Evolutionary conservation across 805 yeast genomes (phyloP).

Genomic region (Ascoidea asiatica): DNA sequence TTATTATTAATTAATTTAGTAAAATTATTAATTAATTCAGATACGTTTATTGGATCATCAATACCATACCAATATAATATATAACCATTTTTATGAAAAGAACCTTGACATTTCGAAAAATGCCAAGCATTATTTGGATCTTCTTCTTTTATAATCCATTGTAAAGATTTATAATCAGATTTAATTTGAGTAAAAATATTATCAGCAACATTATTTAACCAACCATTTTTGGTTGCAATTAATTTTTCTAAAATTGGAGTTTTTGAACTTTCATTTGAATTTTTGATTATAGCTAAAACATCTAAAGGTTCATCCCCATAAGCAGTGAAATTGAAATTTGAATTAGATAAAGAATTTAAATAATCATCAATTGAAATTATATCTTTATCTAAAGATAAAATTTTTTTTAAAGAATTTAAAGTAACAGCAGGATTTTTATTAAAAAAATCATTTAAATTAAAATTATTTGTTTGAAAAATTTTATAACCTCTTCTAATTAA

Average conservation of each 20-base stretch:
- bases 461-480: slow-evolving; percentile 49
- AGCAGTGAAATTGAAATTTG: slow-evolving; percentile 37
- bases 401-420: slow-evolving; percentile 69
- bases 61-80: slow-evolving; percentile 94
- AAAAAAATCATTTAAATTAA: slow-evolving; percentile 52
- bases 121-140: slow-evolving; percentile 87
- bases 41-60: slow-evolving; percentile 43
- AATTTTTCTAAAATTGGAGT: slow-evolving; percentile 74
- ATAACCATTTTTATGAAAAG: slow-evolving; percentile 78
- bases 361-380: slow-evolving; percentile 73
- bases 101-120: slow-evolving; percentile 88
- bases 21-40: slow-evolving; percentile 49
- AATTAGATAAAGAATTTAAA: slow-evolving; percentile 52
- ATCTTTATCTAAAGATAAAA: slow-evolving; percentile 65
- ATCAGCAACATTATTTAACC: slow-evolving; percentile 96
- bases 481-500: slow-evolving; percentile 95
- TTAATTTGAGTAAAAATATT: slow-evolving; percentile 76
- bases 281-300: slow-evolving; percentile 75
- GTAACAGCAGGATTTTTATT: too few species aligned
- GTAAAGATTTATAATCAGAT: slow-evolving; percentile 59
- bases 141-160: slow-evolving; percentile 85
- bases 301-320: slow-evolving; percentile 95
- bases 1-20: slow-evolving; percentile 21
- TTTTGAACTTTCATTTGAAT: slow-evolving; percentile 24
- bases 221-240: slow-evolving; percentile 76